Conservation (phyloP, 192 early-diverging fungal genomes). For the Irineochytrium annulatum region DNA sequence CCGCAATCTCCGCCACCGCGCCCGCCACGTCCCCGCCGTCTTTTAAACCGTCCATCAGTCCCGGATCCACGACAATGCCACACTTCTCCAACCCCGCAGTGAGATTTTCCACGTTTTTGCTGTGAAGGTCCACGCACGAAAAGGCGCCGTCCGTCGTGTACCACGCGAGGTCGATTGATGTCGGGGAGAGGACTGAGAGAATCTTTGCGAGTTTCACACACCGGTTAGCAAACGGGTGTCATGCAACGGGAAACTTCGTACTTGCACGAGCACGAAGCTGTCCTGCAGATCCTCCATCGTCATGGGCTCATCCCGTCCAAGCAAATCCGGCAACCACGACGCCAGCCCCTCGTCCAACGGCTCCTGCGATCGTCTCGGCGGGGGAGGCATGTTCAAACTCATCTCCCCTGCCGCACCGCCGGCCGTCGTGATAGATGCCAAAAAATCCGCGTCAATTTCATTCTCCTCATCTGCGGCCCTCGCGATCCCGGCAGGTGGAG, state of each 20-base stretch:
- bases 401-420: too few species aligned
- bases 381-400: too few species aligned
- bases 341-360: neutral
- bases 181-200: slow-evolving; percentile 35
- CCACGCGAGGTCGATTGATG: slow-evolving; percentile 34
- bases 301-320: slow-evolving; percentile 27
- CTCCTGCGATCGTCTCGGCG: too few species aligned
- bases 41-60: too few species aligned
- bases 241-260: neutral
- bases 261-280: slow-evolving; percentile 43
- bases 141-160: slow-evolving; percentile 38
- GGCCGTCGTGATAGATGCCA: too few species aligned
- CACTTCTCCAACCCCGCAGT: too few species aligned
- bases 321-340: slow-evolving; percentile 25
- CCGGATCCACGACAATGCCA: too few species aligned
- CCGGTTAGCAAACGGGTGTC: neutral
- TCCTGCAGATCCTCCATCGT: slow-evolving; percentile 30
- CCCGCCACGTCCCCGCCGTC: too few species aligned
- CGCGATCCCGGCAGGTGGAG: too few species aligned
- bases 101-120: neutral
- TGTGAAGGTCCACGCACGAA: neutral
- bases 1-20: slow-evolving; percentile 2
- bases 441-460: too few species aligned
- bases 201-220: slow-evolving; percentile 25
- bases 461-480: too few species aligned